Evolutionary conservation across 805 yeast species (phyloP).

Genomic region (Blastobotrys robertii): DNA sequence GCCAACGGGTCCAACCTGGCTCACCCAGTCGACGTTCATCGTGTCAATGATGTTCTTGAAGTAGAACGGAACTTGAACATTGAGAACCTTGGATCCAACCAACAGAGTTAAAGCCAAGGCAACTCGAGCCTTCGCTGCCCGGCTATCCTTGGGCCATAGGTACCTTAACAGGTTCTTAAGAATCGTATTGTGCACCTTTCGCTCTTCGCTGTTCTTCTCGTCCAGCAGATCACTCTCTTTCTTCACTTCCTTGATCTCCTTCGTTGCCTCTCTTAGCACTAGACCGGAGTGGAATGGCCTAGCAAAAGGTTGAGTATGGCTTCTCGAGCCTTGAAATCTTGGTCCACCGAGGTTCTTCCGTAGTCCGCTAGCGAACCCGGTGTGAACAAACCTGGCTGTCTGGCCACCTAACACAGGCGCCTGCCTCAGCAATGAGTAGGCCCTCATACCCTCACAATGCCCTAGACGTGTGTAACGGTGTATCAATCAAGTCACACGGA

Average conservation of each 20-base stretch:
- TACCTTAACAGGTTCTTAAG: conserved; percentile 22
- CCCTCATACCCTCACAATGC: no score
- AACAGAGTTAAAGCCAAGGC: conserved; percentile 62
- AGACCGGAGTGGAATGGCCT: no score
- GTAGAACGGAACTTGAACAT: conserved; percentile 93
- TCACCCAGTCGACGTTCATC: conserved; percentile 84
- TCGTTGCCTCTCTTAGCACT: not conserved
- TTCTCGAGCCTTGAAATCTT: no score
- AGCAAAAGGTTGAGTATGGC: no score
- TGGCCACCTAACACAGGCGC: no score
- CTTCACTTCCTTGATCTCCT: not conserved
- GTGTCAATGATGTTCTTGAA: conserved; percentile 82
- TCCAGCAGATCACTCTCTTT: conserved; percentile 2
- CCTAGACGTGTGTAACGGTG: no score
- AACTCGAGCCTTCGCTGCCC: conserved; percentile 52
- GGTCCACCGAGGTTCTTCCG: no score
- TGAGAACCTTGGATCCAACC: conserved; percentile 71
- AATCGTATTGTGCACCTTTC: conserved; percentile 14
- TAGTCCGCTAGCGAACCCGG: no score
- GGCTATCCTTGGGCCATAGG: conserved; percentile 29
- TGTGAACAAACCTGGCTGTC: no score
- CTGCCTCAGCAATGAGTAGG: no score
- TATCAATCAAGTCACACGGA: no score
- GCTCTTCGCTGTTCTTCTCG: conserved; percentile 6
- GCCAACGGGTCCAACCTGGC: conserved; percentile 54